phyloP scores from a whole-genome alignment of 164 flowering plant genomes.

The Magnolia changhungtana region DNA sequence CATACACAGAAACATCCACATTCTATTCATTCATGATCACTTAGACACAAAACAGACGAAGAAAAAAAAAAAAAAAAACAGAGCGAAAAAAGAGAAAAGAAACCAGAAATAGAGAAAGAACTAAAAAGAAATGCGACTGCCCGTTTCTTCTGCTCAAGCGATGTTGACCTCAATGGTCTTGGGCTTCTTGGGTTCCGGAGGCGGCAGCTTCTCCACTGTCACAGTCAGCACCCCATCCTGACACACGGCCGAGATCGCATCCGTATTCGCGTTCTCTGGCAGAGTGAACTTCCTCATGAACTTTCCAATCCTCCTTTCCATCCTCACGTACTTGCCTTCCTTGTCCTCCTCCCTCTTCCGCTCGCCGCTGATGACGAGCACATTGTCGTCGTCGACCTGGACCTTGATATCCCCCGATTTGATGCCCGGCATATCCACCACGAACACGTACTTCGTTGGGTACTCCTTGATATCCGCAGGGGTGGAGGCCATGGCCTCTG shows the following conservation, averaged over 20 bases:
- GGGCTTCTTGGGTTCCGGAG: constrained; percentile 70
- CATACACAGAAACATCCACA: background rate
- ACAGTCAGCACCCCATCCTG: constrained; percentile 64
- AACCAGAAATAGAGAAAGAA: background rate
- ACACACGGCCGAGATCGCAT: constrained; percentile 41
- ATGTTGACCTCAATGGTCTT: constrained; percentile 55
- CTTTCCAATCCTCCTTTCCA: constrained; percentile 65
- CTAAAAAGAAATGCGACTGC: background rate
- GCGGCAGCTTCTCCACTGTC: constrained; percentile 55
- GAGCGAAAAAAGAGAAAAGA: background rate
- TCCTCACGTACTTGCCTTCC: constrained; percentile 48
- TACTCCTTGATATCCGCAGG: constrained; percentile 55
- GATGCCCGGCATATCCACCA: constrained; percentile 62
- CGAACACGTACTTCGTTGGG: constrained; percentile 39
- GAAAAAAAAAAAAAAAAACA: background rate
- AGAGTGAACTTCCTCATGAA: constrained; percentile 55
- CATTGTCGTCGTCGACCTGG: constrained; percentile 49
- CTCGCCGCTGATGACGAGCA: constrained; percentile 42
- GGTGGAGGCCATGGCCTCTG: constrained; percentile 61
- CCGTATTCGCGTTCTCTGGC: constrained; percentile 54
- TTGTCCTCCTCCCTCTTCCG: constrained; percentile 40
- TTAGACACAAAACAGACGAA: background rate
- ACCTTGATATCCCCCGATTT: constrained; percentile 45
- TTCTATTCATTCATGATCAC: background rate
- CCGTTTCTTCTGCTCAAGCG: constrained; percentile 2